Evolutionary conservation across 2,329 filamentous ascomycete species (phyloP).

Genomic region (Claviceps lovelessii): DNA sequence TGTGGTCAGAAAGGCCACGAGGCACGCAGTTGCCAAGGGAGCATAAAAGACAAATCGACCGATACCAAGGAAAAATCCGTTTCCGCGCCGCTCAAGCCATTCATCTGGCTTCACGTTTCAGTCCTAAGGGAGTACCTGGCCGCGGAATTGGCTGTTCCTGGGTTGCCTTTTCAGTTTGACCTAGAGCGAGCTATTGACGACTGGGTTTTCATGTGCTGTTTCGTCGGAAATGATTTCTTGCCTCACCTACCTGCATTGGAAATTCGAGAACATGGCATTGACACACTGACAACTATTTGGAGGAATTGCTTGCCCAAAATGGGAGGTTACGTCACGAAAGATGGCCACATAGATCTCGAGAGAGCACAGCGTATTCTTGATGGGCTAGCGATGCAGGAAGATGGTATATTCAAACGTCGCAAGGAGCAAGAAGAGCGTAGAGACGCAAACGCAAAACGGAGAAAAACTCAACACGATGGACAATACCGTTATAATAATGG

Average conservation of each 20-base stretch:
- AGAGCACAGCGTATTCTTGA: conserved; percentile 77
- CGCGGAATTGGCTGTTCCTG: conserved; percentile 71
- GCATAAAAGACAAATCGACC: conserved; percentile 61
- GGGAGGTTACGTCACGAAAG: conserved; percentile 92
- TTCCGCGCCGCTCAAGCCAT: conserved; percentile 62
- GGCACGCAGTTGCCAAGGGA: conserved; percentile 69
- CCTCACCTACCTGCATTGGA: conserved; percentile 95
- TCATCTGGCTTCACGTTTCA: conserved; percentile 95
- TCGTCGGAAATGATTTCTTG: conserved; percentile 96
- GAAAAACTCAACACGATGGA: conserved; percentile 53
- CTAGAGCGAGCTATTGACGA: conserved; percentile 89
- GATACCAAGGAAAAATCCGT: conserved; percentile 73
- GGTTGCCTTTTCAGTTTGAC: conserved; percentile 78
- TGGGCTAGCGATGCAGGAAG: conserved; percentile 83
- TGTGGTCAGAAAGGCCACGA: conserved; percentile 91
- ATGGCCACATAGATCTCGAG: conserved; percentile 78
- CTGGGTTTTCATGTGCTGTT: conserved; percentile 99
- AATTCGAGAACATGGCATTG: conserved; percentile 93
- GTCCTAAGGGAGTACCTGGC: conserved; percentile 85
- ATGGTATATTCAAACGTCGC: conserved; percentile 78
- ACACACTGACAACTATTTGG: conserved; percentile 94
- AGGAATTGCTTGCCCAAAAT: conserved; percentile 79
- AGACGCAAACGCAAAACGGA: conserved; percentile 63
- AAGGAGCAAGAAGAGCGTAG: conserved; percentile 75
- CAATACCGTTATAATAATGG: conserved; percentile 11